Conservation (phyloP, 768 basidiomycete species). For the Dacryopinax primogenitus region DNA sequence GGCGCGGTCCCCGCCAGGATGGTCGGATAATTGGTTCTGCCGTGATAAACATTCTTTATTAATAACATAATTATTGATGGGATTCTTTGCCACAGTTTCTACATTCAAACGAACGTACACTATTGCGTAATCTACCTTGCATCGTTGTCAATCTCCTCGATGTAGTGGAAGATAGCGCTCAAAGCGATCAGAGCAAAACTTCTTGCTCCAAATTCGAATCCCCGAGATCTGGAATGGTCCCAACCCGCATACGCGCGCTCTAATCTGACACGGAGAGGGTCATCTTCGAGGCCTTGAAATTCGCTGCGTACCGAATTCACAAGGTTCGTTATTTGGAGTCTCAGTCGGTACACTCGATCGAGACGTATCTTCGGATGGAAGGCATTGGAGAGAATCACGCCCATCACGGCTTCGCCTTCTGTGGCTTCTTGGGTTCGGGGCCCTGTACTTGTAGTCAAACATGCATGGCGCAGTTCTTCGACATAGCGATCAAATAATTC, state of each 20-base stretch:
- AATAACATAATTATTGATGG: too few relatives aligned
- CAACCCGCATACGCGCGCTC: conserved; percentile 52
- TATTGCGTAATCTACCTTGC: background rate
- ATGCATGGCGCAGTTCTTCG: conserved; percentile 58
- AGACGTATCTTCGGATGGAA: conserved; percentile 47
- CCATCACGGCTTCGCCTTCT: conserved; percentile 64
- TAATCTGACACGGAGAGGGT: conserved; percentile 32
- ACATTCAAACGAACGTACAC: background rate
- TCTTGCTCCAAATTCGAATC: background rate
- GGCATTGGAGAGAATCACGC: conserved; percentile 61
- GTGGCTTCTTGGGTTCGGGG: conserved; percentile 14
- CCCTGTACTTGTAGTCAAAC: conserved; percentile 39
- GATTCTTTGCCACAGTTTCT: too few relatives aligned
- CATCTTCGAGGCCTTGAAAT: conserved; percentile 16
- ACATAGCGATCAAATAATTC: conserved; percentile 41
- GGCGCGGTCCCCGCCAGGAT: too few relatives aligned
- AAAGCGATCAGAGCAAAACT: background rate
- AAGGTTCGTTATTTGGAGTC: conserved; percentile 40
- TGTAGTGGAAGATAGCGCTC: background rate
- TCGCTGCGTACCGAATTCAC: conserved; percentile 38
- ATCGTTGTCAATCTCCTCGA: background rate
- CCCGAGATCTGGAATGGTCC: conserved; percentile 39
- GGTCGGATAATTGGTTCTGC: too few relatives aligned
- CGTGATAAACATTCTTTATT: too few relatives aligned
- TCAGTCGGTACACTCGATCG: conserved; percentile 43